Base-by-base conservation (phyloP, 495 filamentous ascomycete species). In the Letharia columbiana region DNA sequence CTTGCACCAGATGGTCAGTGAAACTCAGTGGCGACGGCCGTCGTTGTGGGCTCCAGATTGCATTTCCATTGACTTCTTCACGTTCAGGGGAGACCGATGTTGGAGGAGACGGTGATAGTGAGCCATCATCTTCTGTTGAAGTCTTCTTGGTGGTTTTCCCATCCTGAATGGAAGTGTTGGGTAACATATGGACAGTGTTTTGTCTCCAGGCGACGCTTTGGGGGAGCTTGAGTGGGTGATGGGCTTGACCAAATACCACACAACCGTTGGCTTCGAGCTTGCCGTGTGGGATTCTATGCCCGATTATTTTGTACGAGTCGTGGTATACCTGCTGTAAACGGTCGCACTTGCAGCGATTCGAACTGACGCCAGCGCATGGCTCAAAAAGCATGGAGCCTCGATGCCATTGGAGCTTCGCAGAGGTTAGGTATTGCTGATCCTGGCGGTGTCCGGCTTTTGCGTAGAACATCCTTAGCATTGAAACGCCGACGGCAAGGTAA, bases 371-470 rank as follows among this genome's bases (percentile, higher is more conserved):
- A 40, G 6, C 13, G 50, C 72, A 73, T 11, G 23, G 5, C 15
- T 72, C 71, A 37, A 73, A 73, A 3, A 72, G 40, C 4, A 40
- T 41, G 13, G 71, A 69, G 47, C 71, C 71, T 62, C 57, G 63
- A 44, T 73, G 69, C 72, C 71, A 73, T 13, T 68, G 72, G 11
- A 72, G 52, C 0, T 66, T 56, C 0, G 59, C 66, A 40, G 64
- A 66, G 40, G 72, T 68, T 9, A 73, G 57, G 49, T 68, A 67
- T 15, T 61, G 61, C 1, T 60, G 61, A 40, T 44, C 52, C 2
- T 56, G 33, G 33, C 67, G 58, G 37, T 56, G 69, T 6, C 71
- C 71, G 31, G 72, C 72, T 1, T 69, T 62, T 35, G 68, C 56
- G 52, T 71, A 73, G 3, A 73, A 47, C 1, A 61, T 66, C 31